Conservation (phyloP, 352 stramenopile genomes). For the Phytophthora pinifolia region DNA sequence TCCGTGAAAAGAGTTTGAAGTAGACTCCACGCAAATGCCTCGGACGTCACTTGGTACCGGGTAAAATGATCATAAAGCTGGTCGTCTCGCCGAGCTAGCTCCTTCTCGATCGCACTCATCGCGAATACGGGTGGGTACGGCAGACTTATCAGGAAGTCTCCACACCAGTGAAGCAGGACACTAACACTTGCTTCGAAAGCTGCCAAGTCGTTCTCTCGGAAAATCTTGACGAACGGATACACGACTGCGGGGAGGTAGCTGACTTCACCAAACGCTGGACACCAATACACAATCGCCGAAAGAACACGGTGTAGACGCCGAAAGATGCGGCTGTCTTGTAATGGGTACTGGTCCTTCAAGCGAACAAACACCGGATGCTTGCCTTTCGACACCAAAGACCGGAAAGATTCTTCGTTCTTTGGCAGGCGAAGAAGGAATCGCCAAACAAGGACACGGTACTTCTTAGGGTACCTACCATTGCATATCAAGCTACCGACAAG, state of each 20-base stretch:
- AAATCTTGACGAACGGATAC: slow-evolving; percentile 90
- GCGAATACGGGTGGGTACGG: slow-evolving; percentile 80
- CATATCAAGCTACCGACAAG: slow-evolving; percentile 64
- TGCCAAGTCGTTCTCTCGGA: slow-evolving; percentile 83
- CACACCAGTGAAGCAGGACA: slow-evolving; percentile 87
- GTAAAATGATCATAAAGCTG: slow-evolving; percentile 82
- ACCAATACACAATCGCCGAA: slow-evolving; percentile 90
- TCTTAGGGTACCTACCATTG: slow-evolving; percentile 76
- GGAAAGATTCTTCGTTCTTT: slow-evolving; percentile 83
- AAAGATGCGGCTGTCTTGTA: slow-evolving; percentile 75
- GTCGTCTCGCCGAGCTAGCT: slow-evolving; percentile 69
- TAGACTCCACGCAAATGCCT: slow-evolving; percentile 85
- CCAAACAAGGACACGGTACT: slow-evolving; percentile 86
- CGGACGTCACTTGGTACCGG: slow-evolving; percentile 53
- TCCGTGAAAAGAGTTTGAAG: slow-evolving; percentile 89
- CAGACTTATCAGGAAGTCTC: slow-evolving; percentile 78
- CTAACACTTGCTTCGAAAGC: slow-evolving; percentile 89
- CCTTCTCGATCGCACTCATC: slow-evolving; percentile 64
- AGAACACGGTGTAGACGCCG: slow-evolving; percentile 78
- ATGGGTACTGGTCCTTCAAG: slow-evolving; percentile 76
- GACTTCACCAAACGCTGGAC: slow-evolving; percentile 87
- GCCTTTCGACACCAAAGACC: slow-evolving; percentile 69
- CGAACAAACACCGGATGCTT: slow-evolving; percentile 68
- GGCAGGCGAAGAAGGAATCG: slow-evolving; percentile 82
- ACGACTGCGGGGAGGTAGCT: slow-evolving; percentile 80